phyloP scores from a whole-genome alignment of 2,329 filamentous ascomycete genomes.

The Tolypocladium ovalisporum region DNA sequence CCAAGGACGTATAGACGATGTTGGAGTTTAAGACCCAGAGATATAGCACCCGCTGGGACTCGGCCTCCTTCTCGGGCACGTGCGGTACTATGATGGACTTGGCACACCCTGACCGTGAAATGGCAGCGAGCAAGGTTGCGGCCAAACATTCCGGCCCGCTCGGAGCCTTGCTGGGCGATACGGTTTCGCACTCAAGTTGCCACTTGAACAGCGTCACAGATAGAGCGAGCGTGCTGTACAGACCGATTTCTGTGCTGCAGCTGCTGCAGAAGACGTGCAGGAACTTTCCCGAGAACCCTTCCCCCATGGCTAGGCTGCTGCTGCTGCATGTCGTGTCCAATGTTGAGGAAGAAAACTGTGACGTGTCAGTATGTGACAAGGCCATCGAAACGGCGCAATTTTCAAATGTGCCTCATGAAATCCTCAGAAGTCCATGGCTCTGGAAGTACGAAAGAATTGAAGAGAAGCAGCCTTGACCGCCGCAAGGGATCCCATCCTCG shows the following conservation, averaged over 20 bases:
- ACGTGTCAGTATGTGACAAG: slow-evolving; percentile 11
- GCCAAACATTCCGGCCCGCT: slow-evolving; percentile 39
- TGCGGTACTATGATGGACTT: slow-evolving; percentile 40
- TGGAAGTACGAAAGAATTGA: slow-evolving; percentile 35
- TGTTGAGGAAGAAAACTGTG: slow-evolving; percentile 26
- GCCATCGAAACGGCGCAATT: neutral
- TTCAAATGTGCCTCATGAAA: slow-evolving; percentile 38
- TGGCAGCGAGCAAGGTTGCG: slow-evolving; percentile 39
- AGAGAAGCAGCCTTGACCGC: slow-evolving; percentile 21
- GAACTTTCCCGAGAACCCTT: slow-evolving; percentile 13
- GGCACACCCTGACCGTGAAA: slow-evolving; percentile 45
- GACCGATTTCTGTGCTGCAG: slow-evolving; percentile 36
- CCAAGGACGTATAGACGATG: slow-evolving; percentile 38
- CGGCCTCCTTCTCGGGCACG: neutral
- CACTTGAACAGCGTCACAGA: slow-evolving; percentile 47
- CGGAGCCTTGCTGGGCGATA: slow-evolving; percentile 16
- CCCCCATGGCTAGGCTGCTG: slow-evolving; percentile 16
- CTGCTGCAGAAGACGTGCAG: slow-evolving; percentile 32
- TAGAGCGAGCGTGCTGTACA: slow-evolving; percentile 30
- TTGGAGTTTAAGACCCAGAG: slow-evolving; percentile 47
- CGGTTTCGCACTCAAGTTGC: slow-evolving; percentile 33
- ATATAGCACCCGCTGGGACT: slow-evolving; percentile 23
- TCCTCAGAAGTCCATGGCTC: slow-evolving; percentile 37
- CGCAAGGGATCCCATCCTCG: slow-evolving; percentile 28
- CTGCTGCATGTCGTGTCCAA: slow-evolving; percentile 17